phyloP scores from a whole-genome alignment of 2,329 filamentous ascomycete species.

The Talaromyces sp. region DNA sequence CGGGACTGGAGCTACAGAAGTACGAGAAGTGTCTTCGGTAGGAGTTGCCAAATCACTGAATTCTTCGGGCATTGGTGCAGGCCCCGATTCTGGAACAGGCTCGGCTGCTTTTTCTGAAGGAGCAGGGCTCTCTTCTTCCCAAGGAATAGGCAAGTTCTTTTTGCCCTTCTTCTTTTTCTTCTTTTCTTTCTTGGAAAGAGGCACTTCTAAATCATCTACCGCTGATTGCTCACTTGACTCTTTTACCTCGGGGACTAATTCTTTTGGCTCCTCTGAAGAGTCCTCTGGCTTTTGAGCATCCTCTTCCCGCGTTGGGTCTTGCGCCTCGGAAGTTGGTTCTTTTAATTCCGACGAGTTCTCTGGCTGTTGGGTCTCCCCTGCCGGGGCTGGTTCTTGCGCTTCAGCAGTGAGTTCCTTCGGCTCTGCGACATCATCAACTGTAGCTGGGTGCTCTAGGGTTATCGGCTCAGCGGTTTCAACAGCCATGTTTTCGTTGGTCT shows the following conservation, averaged over 20 bases:
- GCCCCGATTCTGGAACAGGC: not conserved
- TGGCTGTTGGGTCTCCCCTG: not conserved
- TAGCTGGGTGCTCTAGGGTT: not conserved
- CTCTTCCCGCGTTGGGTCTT: not conserved
- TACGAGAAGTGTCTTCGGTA: not conserved
- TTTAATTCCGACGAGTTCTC: not conserved
- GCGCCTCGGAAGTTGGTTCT: not conserved
- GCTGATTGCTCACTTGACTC: not conserved
- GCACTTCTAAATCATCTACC: conserved; percentile 9
- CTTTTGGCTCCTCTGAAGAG: not conserved
- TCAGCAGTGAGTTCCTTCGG: not conserved
- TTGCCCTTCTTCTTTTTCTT: conserved; percentile 40
- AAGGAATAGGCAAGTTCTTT: conserved; percentile 27
- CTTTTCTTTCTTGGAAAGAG: conserved; percentile 17
- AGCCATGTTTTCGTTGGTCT: not conserved
- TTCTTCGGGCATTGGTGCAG: not conserved
- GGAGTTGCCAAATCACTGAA: not conserved
- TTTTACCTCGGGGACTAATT: not conserved
- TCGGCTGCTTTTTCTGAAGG: not conserved
- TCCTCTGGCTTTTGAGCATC: not conserved
- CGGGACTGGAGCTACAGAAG: not conserved
- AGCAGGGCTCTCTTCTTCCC: conserved; percentile 15
- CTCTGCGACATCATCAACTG: not conserved
- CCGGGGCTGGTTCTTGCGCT: not conserved
- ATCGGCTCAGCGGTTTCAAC: not conserved